Percentiles rank a stretch among this genome's conserved stretches.
phyloP scores from a whole-genome alignment of 257 asterid species.

The Prunella vulgaris region DNA sequence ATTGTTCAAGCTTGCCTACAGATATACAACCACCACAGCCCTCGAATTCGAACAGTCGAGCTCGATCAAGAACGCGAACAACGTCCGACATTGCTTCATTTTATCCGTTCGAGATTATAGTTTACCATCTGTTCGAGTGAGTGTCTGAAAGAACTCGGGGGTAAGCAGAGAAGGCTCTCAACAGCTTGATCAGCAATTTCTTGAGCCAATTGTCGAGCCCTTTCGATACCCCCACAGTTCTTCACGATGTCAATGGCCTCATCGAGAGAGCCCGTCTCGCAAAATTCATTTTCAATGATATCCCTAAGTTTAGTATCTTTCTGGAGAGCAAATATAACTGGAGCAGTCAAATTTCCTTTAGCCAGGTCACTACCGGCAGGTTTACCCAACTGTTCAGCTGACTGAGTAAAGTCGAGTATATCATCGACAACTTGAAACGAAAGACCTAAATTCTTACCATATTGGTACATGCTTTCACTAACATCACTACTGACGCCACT shows the following conservation, averaged over 20 bases:
- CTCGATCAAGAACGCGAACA: constrained; percentile 15
- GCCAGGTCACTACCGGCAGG: constrained; percentile 91
- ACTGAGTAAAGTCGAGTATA: constrained; percentile 81
- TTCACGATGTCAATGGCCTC: constrained; percentile 66
- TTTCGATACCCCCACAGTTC: constrained; percentile 68
- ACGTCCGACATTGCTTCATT: constrained; percentile 21
- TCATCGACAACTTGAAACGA: constrained; percentile 93
- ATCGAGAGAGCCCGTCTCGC: constrained; percentile 73
- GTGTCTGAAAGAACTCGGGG: constrained; percentile 46
- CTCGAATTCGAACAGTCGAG: not conserved
- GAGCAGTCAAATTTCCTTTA: constrained; percentile 82
- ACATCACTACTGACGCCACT: constrained; percentile 53
- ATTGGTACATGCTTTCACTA: constrained; percentile 73
- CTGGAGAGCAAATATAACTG: constrained; percentile 76
- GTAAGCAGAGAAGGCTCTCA: constrained; percentile 60
- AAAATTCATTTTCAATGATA: constrained; percentile 73
- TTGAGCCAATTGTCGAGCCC: constrained; percentile 69
- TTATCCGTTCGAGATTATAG: constrained; percentile 71
- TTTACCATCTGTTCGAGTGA: constrained; percentile 68
- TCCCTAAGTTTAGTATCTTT: constrained; percentile 63
- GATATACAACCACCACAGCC: constrained; percentile 22
- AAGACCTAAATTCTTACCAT: constrained; percentile 84
- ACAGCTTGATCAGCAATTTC: constrained; percentile 67
- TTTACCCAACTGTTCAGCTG: constrained; percentile 88
- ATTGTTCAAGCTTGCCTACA: constrained; percentile 24